Percentiles rank a stretch among this genome's conserved stretches.
phyloP scores from a whole-genome alignment of 2,329 filamentous ascomycete genomes.

The Ophiostoma novo-ulmi region DNA sequence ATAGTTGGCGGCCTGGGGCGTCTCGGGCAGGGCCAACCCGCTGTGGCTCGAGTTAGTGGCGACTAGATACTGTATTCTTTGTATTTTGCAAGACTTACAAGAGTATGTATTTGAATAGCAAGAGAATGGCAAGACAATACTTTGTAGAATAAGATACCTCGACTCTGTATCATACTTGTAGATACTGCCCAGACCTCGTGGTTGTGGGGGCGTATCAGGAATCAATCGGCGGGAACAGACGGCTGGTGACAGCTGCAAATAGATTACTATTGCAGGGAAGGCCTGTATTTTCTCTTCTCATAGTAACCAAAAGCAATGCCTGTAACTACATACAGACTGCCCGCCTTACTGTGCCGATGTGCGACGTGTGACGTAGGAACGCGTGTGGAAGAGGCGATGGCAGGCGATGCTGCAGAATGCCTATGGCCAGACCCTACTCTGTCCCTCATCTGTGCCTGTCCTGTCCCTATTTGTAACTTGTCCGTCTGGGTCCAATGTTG shows the following conservation, averaged over 20 bases:
- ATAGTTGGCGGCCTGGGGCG: conserved; percentile 1
- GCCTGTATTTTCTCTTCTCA: too few relatives aligned
- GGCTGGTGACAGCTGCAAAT: background rate
- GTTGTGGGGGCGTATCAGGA: background rate
- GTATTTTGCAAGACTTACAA: background rate
- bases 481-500: background rate
- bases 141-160: too few relatives aligned
- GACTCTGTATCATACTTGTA: too few relatives aligned
- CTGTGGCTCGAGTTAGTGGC: background rate
- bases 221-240: background rate
- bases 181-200: background rate
- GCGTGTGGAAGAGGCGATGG: background rate
- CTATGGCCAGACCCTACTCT: background rate
- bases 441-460: background rate
- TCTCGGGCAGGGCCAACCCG: conserved; percentile 11
- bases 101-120: too few relatives aligned
- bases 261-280: background rate
- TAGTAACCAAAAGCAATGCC: too few relatives aligned
- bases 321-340: background rate
- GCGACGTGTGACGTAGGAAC: background rate
- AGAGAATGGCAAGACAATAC: too few relatives aligned
- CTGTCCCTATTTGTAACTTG: background rate
- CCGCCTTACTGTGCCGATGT: background rate
- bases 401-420: background rate
- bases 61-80: background rate